Percentiles rank a stretch among this genome's conserved stretches.
Conservation (phyloP, 2,329 filamentous ascomycete genomes). For the Chaetomium sp. region DNA sequence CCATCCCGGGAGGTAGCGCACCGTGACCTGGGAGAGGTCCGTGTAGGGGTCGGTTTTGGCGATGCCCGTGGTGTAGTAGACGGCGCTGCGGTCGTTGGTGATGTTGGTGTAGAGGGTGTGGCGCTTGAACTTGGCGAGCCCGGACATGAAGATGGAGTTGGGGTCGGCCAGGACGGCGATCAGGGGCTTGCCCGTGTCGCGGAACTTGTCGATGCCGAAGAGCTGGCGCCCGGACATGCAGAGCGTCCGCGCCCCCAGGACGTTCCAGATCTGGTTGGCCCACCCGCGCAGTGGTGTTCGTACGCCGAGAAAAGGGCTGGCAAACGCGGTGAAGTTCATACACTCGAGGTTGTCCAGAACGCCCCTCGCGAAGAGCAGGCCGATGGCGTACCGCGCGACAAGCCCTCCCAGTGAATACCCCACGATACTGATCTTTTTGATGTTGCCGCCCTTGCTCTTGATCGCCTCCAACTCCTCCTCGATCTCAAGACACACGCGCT, state of each 20-base stretch:
- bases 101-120: constrained; percentile 84
- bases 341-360: constrained; percentile 78
- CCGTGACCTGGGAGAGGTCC: constrained; percentile 65
- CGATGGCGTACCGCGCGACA: constrained; percentile 82
- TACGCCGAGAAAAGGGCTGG: constrained; percentile 79
- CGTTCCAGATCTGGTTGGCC: constrained; percentile 73
- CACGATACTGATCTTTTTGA: constrained; percentile 81
- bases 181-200: constrained; percentile 77
- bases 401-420: constrained; percentile 91
- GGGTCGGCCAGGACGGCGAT: constrained; percentile 81
- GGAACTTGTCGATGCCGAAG: constrained; percentile 84
- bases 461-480: constrained; percentile 63
- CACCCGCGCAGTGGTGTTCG: constrained; percentile 68
- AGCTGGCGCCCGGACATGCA: constrained; percentile 84
- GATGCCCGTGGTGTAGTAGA: constrained; percentile 82
- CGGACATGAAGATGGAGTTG: constrained; percentile 81
- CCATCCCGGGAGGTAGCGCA: constrained; percentile 75
- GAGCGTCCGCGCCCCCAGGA: constrained; percentile 77
- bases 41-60: constrained; percentile 76
- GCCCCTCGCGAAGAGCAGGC: constrained; percentile 78
- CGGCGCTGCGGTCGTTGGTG: constrained; percentile 78
- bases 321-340: constrained; percentile 92
- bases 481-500: constrained; percentile 68
- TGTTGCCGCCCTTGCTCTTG: constrained; percentile 64
- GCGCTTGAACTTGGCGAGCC: constrained; percentile 72